Percentiles rank a stretch among this genome's conserved stretches.
Conservation (phyloP, 1,284 basidiomycete species). For the Vanrija humicola region DNA sequence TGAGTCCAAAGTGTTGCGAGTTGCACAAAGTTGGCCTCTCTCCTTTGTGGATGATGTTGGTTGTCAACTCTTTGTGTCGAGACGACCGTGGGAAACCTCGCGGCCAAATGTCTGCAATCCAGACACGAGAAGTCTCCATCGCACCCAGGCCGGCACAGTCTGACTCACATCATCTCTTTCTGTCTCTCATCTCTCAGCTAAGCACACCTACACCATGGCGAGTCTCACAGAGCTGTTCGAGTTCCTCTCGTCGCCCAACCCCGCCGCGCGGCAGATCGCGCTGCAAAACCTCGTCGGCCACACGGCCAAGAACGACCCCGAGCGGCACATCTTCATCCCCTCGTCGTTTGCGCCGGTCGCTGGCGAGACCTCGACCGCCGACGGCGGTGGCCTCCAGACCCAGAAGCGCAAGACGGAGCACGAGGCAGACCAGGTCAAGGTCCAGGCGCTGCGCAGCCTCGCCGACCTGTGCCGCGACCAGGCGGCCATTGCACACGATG, state of each 20-base stretch:
- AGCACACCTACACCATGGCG: constrained; percentile 28
- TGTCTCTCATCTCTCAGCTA: neutral
- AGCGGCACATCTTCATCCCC: constrained; percentile 70
- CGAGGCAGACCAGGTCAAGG: constrained; percentile 62
- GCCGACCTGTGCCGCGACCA: constrained; percentile 83
- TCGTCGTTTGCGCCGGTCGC: constrained; percentile 46
- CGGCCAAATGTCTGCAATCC: neutral
- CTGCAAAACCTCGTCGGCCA: constrained; percentile 77
- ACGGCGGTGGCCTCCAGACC: constrained; percentile 49
- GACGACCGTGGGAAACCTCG: constrained; percentile 23
- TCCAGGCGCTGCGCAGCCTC: constrained; percentile 59
- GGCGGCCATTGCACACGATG: constrained; percentile 87
- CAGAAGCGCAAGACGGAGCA: constrained; percentile 34
- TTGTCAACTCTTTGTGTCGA: neutral
- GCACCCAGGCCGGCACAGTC: neutral
- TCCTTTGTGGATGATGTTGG: neutral
- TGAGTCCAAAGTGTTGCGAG: neutral
- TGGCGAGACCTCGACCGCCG: neutral
- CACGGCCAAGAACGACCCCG: constrained; percentile 65
- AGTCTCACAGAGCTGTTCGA: constrained; percentile 64
- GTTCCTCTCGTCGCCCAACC: constrained; percentile 82
- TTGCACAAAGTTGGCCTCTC: neutral
- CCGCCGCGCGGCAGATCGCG: constrained; percentile 80
- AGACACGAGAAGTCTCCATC: neutral
- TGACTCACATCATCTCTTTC: neutral